A percentile compares a stretch with the other conserved stretches of the same genome.
Evolutionary conservation across 208 protist genomes (phyloP).

Genomic region (Endotrypanum monterogeii): DNA sequence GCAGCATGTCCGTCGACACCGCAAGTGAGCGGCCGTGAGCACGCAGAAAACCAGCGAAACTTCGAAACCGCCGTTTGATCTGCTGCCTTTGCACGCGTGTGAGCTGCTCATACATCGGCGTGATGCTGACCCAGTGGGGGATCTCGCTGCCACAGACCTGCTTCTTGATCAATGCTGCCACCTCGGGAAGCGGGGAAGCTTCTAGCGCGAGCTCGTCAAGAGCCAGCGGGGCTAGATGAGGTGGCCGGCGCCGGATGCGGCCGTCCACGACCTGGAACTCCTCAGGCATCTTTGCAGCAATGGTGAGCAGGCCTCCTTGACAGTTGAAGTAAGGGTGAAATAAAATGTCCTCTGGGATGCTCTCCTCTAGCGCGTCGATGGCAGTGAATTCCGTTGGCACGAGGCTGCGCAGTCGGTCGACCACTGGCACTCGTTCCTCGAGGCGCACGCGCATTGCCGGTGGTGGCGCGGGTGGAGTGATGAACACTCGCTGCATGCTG

Average conservation of each 20-base stretch:
- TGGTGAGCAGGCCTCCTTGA: constrained; percentile 82
- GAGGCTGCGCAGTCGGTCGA: constrained; percentile 73
- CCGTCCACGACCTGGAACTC: constrained; percentile 84
- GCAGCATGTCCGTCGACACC: constrained; percentile 83
- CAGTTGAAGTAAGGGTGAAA: constrained; percentile 92
- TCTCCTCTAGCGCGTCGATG: constrained; percentile 77
- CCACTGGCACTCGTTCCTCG: constrained; percentile 82
- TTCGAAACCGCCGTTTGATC: constrained; percentile 68
- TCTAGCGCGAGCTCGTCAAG: constrained; percentile 71
- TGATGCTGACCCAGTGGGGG: constrained; percentile 84
- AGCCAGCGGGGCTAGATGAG: constrained; percentile 75
- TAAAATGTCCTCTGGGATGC: constrained; percentile 76
- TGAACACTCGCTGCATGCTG: constrained; percentile 35
- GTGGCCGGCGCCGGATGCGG: constrained; percentile 64
- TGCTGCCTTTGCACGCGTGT: constrained; percentile 54
- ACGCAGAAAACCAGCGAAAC: constrained; percentile 87
- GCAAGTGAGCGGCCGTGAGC: constrained; percentile 72
- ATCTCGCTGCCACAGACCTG: constrained; percentile 74
- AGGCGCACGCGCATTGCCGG: constrained; percentile 76
- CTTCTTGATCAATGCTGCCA: constrained; percentile 54
- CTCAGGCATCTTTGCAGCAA: constrained; percentile 83
- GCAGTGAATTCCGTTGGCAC: constrained; percentile 64
- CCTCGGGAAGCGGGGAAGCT: constrained; percentile 64
- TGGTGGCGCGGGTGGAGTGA: constrained; percentile 58
- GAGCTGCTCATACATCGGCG: constrained; percentile 81